Percentiles rank a stretch among this genome's conserved stretches.
phyloP scores from a whole-genome alignment of 2,329 filamentous ascomycete genomes.

The Meredithiella fracta region DNA sequence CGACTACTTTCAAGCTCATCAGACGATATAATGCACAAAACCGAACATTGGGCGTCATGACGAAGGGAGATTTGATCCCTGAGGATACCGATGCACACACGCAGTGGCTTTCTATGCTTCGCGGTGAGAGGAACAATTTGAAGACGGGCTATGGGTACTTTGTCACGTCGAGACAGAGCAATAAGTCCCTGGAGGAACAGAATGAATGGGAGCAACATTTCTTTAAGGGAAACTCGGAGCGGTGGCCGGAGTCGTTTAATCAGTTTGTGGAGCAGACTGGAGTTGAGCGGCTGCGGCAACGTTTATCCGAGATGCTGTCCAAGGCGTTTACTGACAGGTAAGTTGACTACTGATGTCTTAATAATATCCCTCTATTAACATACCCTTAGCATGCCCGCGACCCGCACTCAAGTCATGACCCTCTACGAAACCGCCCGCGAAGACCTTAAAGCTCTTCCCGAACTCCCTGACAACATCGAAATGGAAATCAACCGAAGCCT shows the following conservation, averaged over 20 bases:
- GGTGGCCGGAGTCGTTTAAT: conserved; percentile 35
- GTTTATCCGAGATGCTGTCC: conserved; percentile 35
- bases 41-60: conserved; percentile 60
- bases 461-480: conserved; percentile 52
- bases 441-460: conserved; percentile 43
- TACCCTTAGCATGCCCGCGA: conserved; percentile 29
- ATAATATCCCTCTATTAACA: no score
- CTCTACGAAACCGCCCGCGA: conserved; percentile 35
- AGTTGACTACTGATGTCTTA: conserved; percentile 13
- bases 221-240: conserved; percentile 27
- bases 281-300: conserved; percentile 34
- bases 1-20: conserved; percentile 51
- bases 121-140: conserved; percentile 36
- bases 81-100: conserved; percentile 27
- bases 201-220: conserved; percentile 35
- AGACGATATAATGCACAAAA: conserved; percentile 36
- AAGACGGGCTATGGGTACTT: conserved; percentile 59
- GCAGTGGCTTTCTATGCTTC: conserved; percentile 49
- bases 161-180: conserved; percentile 52
- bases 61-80: conserved; percentile 63
- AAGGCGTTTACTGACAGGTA: conserved; percentile 37
- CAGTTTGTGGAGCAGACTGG: conserved; percentile 34
- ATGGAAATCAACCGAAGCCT: conserved; percentile 46
- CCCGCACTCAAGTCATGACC: conserved; percentile 34
- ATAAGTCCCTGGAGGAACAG: conserved; percentile 35